phyloP scores from a whole-genome alignment of 768 basidiomycete species.

The Cyclocybe aegerita region DNA sequence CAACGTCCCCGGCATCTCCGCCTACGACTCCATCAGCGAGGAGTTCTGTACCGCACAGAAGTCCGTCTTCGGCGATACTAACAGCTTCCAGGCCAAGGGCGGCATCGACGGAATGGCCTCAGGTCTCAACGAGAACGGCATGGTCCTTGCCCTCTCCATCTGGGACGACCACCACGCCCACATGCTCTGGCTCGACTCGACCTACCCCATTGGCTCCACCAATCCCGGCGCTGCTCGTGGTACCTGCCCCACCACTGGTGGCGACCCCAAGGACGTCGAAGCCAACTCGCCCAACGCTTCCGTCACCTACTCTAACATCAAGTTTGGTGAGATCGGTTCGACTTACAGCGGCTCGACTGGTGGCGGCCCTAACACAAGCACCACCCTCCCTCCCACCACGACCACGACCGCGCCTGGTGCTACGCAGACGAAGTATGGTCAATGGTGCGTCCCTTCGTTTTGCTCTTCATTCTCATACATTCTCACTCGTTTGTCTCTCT shows the following conservation, averaged over 20 bases:
- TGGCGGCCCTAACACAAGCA: no score
- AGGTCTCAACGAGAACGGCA: conserved; percentile 31
- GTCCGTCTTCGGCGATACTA: no score
- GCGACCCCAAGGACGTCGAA: conserved; percentile 40
- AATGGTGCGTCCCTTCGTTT: no score
- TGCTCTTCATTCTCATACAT: no score
- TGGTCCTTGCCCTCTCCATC: conserved; percentile 41
- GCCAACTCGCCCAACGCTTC: conserved; percentile 28
- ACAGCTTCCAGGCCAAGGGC: no score
- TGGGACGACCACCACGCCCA: conserved; percentile 24
- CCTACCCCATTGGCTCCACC: conserved; percentile 34
- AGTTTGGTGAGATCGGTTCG: conserved; percentile 43
- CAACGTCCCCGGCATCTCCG: no score
- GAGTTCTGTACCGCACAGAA: no score
- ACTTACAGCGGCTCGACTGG: conserved; percentile 15
- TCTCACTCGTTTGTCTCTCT: no score
- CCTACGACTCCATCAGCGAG: no score
- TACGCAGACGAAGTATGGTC: no score
- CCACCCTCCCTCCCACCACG: no score
- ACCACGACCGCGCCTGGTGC: conserved; percentile 8
- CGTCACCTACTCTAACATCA: conserved; percentile 50
- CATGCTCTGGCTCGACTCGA: conserved; percentile 50
- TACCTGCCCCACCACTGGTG: conserved; percentile 40
- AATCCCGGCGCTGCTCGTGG: conserved; percentile 43
- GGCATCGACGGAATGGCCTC: conserved; percentile 28